These are phyloP conservation scores for Blastocystis sp. DNA, from an alignment of 352 stramenopile genomes.

Conservation along the genomic window DNA sequence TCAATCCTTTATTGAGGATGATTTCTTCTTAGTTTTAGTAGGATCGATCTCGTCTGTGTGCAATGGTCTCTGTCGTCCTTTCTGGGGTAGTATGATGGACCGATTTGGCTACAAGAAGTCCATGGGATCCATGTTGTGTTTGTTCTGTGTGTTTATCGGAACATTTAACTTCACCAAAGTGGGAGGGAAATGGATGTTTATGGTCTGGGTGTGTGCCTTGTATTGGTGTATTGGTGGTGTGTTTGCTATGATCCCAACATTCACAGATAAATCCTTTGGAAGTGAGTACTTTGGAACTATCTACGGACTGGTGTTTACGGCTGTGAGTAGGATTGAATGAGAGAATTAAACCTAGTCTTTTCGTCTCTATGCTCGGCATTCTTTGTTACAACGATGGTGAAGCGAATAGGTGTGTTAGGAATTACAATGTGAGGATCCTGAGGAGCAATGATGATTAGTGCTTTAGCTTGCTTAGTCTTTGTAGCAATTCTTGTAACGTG, in stretches of 20 bases:
- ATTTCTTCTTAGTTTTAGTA: constrained; percentile 21
- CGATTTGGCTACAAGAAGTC: constrained; percentile 56
- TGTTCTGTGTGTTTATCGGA: constrained; percentile 1
- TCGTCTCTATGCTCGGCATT: constrained; percentile 1
- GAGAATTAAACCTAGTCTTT: constrained; percentile 1
- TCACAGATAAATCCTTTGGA: constrained; percentile 22
- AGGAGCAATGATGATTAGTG: not conserved
- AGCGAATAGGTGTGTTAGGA: constrained; percentile 30
- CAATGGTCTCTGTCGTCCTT: constrained; percentile 45
- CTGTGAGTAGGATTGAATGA: not conserved
- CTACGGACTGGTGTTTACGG: constrained; percentile 40
- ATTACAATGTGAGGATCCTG: constrained; percentile 9
- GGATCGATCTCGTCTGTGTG: constrained; percentile 54
- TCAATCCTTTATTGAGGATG: constrained; percentile 42
- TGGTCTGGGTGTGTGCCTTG: constrained; percentile 50
- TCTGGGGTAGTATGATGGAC: constrained; percentile 61
- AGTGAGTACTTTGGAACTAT: constrained; percentile 52
- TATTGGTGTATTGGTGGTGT: constrained; percentile 50
- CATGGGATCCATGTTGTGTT: constrained; percentile 9
- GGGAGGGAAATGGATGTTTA: constrained; percentile 9
- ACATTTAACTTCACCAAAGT: constrained; percentile 14
- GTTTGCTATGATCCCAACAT: constrained; percentile 45
- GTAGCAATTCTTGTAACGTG: constrained; percentile 3
- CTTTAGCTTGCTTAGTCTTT: not conserved
- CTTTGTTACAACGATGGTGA: constrained; percentile 38